phyloP scores from a whole-genome alignment of 345 rosid species.

The Eutrema heterophyllum region DNA sequence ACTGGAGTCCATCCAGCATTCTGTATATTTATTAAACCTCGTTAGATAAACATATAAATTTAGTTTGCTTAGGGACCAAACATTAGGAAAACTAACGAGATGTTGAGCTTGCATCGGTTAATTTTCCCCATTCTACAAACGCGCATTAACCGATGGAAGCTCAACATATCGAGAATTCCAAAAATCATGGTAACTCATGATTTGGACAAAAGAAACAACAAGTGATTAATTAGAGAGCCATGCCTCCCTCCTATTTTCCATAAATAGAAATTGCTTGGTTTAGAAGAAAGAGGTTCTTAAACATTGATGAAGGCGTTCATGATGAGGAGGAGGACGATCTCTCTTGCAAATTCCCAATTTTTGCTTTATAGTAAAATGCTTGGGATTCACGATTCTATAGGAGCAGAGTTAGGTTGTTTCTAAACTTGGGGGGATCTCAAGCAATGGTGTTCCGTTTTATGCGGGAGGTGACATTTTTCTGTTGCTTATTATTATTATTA shows the following conservation, averaged over 20 bases:
- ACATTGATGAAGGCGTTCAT: slow-evolving; percentile 15
- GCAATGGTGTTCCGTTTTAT: slow-evolving; percentile 13
- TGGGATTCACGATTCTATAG: background rate
- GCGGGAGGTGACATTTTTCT: background rate
- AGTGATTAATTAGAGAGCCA: background rate
- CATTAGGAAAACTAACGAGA: background rate
- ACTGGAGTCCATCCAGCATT: slow-evolving; percentile 43
- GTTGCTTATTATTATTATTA: background rate
- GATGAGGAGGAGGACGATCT: slow-evolving; percentile 14
- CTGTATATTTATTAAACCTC: slow-evolving; percentile 27
- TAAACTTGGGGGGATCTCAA: slow-evolving; percentile 17
- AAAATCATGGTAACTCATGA: background rate
- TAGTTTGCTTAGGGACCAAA: background rate
- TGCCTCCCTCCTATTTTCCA: slow-evolving; percentile 33
- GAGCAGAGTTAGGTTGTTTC: slow-evolving; percentile 21
- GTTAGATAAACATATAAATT: background rate
- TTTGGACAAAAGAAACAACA: background rate
- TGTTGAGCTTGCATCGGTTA: slow-evolving; percentile 25
- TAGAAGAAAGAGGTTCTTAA: slow-evolving; percentile 16
- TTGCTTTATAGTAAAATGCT: slow-evolving; percentile 17
- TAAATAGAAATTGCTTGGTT: slow-evolving; percentile 8
- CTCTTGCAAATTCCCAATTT: background rate
- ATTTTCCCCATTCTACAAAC: slow-evolving; percentile 25
- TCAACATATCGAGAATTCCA: slow-evolving; percentile 7
- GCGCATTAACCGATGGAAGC: slow-evolving; percentile 28